phyloP scores from a whole-genome alignment of 2,329 filamentous ascomycete species.

The Fusarium temperatum region DNA sequence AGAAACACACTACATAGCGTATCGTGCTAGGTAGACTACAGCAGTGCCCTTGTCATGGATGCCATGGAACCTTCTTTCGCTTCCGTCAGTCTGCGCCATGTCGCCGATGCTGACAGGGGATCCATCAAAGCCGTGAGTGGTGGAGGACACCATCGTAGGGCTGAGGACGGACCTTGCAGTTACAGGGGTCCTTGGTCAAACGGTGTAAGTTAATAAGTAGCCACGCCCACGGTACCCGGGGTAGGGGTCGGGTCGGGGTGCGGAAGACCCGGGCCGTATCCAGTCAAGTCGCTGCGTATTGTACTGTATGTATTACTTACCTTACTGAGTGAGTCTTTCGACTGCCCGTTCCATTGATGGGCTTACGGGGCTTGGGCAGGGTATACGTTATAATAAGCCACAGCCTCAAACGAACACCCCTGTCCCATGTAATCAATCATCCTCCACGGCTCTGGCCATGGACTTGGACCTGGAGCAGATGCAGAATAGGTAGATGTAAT shows the following conservation, averaged over 20 bases:
- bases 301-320: neutral
- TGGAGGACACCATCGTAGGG: conserved; percentile 27
- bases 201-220: conserved; percentile 13
- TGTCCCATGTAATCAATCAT: conserved; percentile 12
- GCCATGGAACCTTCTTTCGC: conserved; percentile 27
- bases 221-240: conserved; percentile 1
- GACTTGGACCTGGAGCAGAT: neutral
- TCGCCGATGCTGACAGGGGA: conserved; percentile 36
- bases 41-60: neutral
- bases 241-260: conserved; percentile 5
- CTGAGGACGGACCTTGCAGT: conserved; percentile 33
- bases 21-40: conserved; percentile 14
- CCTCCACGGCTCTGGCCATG: conserved; percentile 16
- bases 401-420: conserved; percentile 29
- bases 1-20: conserved; percentile 20
- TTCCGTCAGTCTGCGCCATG: conserved; percentile 33
- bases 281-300: conserved; percentile 24
- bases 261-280: conserved; percentile 27
- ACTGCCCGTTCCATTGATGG: neutral
- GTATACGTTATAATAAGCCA: conserved; percentile 32
- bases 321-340: neutral
- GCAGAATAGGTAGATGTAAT: neutral
- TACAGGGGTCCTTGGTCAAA: conserved; percentile 13
- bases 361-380: conserved; percentile 32
- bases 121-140: conserved; percentile 24